phyloP scores from a whole-genome alignment of 345 rosid species.

The Aurinia saxatilis region DNA sequence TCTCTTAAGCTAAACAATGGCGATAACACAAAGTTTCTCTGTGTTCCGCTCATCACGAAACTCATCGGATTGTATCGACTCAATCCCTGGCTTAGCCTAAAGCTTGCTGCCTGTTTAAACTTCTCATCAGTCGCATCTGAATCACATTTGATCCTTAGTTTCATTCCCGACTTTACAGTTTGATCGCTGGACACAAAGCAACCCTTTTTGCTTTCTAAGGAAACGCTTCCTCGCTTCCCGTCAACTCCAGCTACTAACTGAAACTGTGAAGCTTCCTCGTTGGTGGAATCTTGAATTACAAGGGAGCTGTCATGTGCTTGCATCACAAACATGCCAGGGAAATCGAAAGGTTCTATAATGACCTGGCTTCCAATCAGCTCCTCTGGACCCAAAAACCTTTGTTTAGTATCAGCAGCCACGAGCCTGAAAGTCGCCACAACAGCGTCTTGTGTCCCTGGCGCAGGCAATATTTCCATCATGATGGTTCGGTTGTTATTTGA shows the following conservation, averaged over 20 bases:
- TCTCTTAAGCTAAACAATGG: conserved; percentile 73
- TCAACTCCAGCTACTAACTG: conserved; percentile 57
- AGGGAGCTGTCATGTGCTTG: conserved; percentile 35
- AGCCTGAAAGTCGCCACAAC: conserved; percentile 67
- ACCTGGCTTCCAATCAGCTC: conserved; percentile 48
- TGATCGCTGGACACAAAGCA: conserved; percentile 54
- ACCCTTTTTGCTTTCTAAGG: conserved; percentile 42
- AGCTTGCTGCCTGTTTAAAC: conserved; percentile 48
- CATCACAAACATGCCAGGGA: conserved; percentile 65
- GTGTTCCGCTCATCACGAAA: conserved; percentile 58
- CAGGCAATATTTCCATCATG: conserved; percentile 48
- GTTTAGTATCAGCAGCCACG: conserved; percentile 26
- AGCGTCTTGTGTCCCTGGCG: conserved; percentile 52
- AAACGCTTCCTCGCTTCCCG: conserved; percentile 46
- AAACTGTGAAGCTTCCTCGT: conserved; percentile 36
- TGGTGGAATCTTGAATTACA: conserved; percentile 25
- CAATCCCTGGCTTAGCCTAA: conserved; percentile 37
- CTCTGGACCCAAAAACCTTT: conserved; percentile 15
- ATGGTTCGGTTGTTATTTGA: conserved; percentile 53
- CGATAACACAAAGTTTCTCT: conserved; percentile 56
- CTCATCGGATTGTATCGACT: conserved; percentile 67
- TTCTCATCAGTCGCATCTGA: conserved; percentile 24
- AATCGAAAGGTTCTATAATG: conserved; percentile 67
- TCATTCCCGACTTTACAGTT: conserved; percentile 26
- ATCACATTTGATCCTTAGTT: conserved; percentile 46